A percentile compares a stretch with the other conserved stretches of the same genome.
phyloP scores from a whole-genome alignment of 495 filamentous ascomycete species.

The Xylaria sp. region DNA sequence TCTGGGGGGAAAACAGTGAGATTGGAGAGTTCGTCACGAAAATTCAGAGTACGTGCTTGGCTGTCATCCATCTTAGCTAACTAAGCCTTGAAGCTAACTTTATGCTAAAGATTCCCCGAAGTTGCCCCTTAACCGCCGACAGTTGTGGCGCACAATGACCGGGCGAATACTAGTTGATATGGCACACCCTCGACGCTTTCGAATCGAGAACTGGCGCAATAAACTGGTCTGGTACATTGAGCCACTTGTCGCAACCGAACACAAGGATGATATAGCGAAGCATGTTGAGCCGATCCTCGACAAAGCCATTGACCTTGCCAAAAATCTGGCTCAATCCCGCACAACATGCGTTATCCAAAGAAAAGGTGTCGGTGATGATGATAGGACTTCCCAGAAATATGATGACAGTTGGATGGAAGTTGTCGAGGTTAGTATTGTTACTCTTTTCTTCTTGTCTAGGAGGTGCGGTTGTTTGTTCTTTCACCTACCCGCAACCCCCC shows the following conservation, averaged over 20 bases:
- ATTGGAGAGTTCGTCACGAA: background rate
- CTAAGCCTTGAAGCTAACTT: background rate
- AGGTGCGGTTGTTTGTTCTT: background rate
- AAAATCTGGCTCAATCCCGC: constrained; percentile 4
- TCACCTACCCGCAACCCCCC: too few species aligned
- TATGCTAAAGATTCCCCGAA: background rate
- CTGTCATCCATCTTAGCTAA: background rate
- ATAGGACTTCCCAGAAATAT: background rate
- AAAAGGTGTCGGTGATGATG: background rate
- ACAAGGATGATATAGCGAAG: background rate
- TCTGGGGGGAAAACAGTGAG: background rate
- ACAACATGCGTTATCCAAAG: background rate
- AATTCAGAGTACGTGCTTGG: background rate
- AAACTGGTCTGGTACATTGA: background rate
- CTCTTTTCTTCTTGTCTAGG: background rate
- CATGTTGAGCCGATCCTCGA: background rate
- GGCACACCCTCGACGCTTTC: background rate
- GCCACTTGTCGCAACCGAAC: background rate
- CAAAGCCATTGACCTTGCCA: background rate
- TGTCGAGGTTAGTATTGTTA: constrained; percentile 9
- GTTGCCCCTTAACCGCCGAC: background rate
- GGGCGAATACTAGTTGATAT: background rate
- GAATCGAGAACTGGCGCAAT: background rate
- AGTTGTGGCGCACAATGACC: constrained; percentile 6
- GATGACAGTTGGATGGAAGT: constrained; percentile 19